A percentile compares a stretch with the other conserved stretches of the same genome.
Evolutionary conservation across 1,284 basidiomycete species (phyloP).

Genomic region (Cutaneotrichosporon mucoides): DNA sequence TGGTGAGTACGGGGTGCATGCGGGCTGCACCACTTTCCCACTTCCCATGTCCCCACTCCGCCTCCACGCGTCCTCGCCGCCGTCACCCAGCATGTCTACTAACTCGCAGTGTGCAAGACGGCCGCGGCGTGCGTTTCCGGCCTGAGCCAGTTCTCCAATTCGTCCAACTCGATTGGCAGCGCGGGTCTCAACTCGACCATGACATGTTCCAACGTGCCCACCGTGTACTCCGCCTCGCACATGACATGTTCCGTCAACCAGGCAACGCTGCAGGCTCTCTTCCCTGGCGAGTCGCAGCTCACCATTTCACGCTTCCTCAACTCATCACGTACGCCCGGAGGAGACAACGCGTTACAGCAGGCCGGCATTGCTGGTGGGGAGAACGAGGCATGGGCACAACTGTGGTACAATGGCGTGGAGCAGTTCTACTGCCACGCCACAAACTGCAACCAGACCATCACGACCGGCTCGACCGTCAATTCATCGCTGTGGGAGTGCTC

Average conservation of each 20-base stretch:
- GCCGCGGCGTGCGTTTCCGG: slow-evolving; percentile 27
- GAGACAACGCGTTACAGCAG: slow-evolving; percentile 7
- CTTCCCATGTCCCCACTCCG: background rate
- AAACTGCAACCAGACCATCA: slow-evolving; percentile 61
- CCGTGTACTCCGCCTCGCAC: slow-evolving; percentile 32
- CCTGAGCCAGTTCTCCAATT: slow-evolving; percentile 10
- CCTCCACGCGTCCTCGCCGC: too few species aligned
- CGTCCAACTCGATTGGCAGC: background rate
- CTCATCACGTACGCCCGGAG: slow-evolving; percentile 60
- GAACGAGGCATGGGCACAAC: slow-evolving; percentile 63
- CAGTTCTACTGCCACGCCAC: slow-evolving; percentile 71
- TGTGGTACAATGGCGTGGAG: slow-evolving; percentile 78
- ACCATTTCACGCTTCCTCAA: slow-evolving; percentile 73
- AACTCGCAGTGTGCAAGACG: slow-evolving; percentile 29
- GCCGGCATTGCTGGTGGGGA: slow-evolving; percentile 52
- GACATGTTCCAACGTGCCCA: slow-evolving; percentile 29
- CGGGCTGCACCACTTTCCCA: background rate
- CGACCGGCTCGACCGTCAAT: slow-evolving; percentile 29
- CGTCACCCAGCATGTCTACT: too few species aligned
- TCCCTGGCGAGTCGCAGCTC: slow-evolving; percentile 62
- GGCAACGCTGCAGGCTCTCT: slow-evolving; percentile 70
- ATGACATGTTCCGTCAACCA: slow-evolving; percentile 56
- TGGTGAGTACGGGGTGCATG: slow-evolving; percentile 32
- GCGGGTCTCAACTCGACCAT: slow-evolving; percentile 24
- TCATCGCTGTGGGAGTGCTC: slow-evolving; percentile 62